These are phyloP conservation scores for Talaromyces marneffei DNA, from an alignment of 2,329 filamentous ascomycete species.

Conservation along the genomic window DNA sequence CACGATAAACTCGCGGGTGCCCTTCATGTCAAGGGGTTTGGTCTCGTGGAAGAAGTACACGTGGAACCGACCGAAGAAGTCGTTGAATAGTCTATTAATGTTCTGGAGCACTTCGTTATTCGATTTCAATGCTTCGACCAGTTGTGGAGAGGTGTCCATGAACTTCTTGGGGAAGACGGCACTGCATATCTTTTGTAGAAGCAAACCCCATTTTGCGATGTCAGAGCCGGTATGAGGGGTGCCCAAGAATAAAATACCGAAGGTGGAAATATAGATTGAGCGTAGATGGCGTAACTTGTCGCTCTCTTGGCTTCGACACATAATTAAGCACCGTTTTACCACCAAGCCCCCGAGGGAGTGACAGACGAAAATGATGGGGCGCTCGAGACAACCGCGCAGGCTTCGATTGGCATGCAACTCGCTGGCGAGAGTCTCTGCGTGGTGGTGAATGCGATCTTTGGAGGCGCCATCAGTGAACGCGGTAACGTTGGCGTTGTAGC, in stretches of 20 bases:
- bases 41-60: slow-evolving; percentile 75
- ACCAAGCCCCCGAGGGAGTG: slow-evolving; percentile 70
- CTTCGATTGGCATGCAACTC: slow-evolving; percentile 59
- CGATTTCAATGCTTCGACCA: slow-evolving; percentile 64
- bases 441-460: slow-evolving; percentile 63
- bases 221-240: slow-evolving; percentile 69
- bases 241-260: slow-evolving; percentile 69
- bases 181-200: slow-evolving; percentile 63
- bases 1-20: slow-evolving; percentile 59
- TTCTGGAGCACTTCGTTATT: slow-evolving; percentile 69
- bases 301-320: slow-evolving; percentile 57
- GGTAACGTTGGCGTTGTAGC: slow-evolving; percentile 64
- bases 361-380: slow-evolving; percentile 69
- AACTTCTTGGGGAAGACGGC: slow-evolving; percentile 60
- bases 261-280: slow-evolving; percentile 68
- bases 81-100: slow-evolving; percentile 67
- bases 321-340: slow-evolving; percentile 63
- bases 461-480: slow-evolving; percentile 50
- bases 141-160: slow-evolving; percentile 60
- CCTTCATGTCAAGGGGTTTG: slow-evolving; percentile 63
- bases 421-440: slow-evolving; percentile 63
- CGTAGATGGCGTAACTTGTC: slow-evolving; percentile 59
- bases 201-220: slow-evolving; percentile 60
- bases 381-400: slow-evolving; percentile 45
- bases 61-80: slow-evolving; percentile 64